Conservation (phyloP, 352 stramenopile genomes). For the Pythium volutum region DNA sequence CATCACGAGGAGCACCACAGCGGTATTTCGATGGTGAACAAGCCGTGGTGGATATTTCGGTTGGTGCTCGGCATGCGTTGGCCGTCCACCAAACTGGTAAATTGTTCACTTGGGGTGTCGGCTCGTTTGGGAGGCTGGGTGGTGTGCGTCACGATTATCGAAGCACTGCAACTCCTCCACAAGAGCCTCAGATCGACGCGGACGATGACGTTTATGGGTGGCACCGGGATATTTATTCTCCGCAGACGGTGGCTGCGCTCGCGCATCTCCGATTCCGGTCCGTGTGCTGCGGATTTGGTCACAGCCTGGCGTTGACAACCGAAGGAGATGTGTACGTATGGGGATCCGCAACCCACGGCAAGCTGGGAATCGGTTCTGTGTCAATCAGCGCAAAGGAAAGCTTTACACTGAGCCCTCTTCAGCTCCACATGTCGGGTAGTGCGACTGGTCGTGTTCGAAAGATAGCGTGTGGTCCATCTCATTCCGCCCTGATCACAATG, state of each 20-base stretch:
- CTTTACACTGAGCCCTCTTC: conserved; percentile 60
- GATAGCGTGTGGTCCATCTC: conserved; percentile 73
- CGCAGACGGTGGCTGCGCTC: conserved; percentile 43
- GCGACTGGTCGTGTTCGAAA: conserved; percentile 38
- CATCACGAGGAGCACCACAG: conserved; percentile 38
- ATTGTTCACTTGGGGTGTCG: conserved; percentile 69
- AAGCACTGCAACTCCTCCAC: conserved; percentile 4
- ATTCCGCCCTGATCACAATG: conserved; percentile 61
- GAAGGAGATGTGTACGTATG: conserved; percentile 70
- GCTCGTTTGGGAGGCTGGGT: conserved; percentile 62
- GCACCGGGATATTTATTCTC: conserved; percentile 51
- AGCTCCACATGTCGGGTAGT: conserved; percentile 27
- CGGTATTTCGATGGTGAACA: conserved; percentile 49
- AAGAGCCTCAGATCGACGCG: neutral
- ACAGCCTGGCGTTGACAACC: conserved; percentile 63
- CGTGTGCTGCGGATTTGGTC: conserved; percentile 61
- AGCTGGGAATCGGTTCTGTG: conserved; percentile 57
- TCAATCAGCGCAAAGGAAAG: conserved; percentile 36
- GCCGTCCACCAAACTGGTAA: conserved; percentile 64
- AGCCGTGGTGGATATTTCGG: conserved; percentile 50
- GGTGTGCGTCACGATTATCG: conserved; percentile 12
- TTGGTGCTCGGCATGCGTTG: conserved; percentile 66
- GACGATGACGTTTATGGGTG: conserved; percentile 39
- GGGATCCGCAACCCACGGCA: conserved; percentile 69
- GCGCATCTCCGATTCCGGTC: conserved; percentile 45